Evolutionary conservation across 208 protist genomes (phyloP), one percentile per base, ranked within the genome.

Genomic region (Eutreptiella sp.): DNA sequence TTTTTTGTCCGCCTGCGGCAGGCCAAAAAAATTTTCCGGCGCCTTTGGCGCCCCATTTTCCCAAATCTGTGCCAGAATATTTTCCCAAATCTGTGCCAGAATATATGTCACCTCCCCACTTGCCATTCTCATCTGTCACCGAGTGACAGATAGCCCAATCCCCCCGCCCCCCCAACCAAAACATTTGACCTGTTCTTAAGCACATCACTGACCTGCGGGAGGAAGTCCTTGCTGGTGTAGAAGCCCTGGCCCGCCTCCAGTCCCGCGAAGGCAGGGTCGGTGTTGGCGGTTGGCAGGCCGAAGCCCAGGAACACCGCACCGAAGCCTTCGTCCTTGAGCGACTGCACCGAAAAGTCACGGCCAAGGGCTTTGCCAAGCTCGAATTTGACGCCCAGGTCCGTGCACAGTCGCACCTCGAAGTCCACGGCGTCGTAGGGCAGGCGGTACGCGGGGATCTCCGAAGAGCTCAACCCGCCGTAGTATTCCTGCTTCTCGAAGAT

Each of bases 371-470:
- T 76, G 1, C 54, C 31, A 34, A 47, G 74, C 31, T 62, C 41
- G 2, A 85, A 38, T 19, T 87, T 80, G 0, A 93, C 79, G 36
- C 85, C 85, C 1, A 91, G 67, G 55, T 93, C 86, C 14, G 67
- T 63, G 61, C 85, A 76, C 4, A 93, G 46, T 31, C 64, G 38
- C 4, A 92, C 65, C 70, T 94, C 89, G 36, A 72, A 92, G n/a
- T 84, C 47, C 11, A 92, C 75, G 11, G 75, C 81, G 21, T 90
- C 79, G 29, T 70, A 79, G 2, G 83, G 69, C 11, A 94, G 46
- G 50, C 89, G 80, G 43, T 79, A 84, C 48, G 79, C 59, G 26
- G 86, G 88, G 52, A 94, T 90, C 54, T 94, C 89, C 24, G 41
- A 39, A 1, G 38, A 46, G 1, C 59, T 59, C 0, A 93, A 52